Evolutionary conservation across 306 rosid genomes (phyloP), one percentile per base, ranked within the genome.

Genomic region (Malus orientalis): DNA sequence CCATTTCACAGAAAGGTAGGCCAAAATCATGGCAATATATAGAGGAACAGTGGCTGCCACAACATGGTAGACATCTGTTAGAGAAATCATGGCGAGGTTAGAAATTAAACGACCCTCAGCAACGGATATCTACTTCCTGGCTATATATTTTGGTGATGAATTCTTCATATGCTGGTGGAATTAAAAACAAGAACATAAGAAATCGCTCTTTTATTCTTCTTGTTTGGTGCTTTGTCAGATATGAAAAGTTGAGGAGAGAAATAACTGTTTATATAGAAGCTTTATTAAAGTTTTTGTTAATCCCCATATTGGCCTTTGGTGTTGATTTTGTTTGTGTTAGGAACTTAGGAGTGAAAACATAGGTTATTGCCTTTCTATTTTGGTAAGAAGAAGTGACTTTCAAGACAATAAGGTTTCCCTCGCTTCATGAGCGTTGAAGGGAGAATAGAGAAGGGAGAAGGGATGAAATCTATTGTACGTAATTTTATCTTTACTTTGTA

Each of bases 1-100:
- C 97, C 97, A 92, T 82, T 86, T 90, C 29, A 95, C 96, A 13
- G 97, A 95, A 70, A 88, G 71, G 79, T 86, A 95, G 51, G 99
- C 99, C 76, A 95, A 79, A 16, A 88, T 73, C 97, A 95, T 90
- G 75, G 97, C 89, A 9, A 89, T 90, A 67, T 92, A 95, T 69
- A 95, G 71, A 64, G 99, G 97, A 58, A 92, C 88, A 60, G 96
- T 95, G 76, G 99, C 96, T 79, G 86, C 79, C 42, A 92, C 86
- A 29, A 95, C 96, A 84, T 91, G 93, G 64, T 89, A 91, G 42
- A 85, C 91, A 84, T 95, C 97, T 11, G 66, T 60, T 64, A 81
- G 70, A 71, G 97, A 87, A 84, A 92, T 88, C 99, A 95, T 92
- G 89, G 66, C 84, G 67, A 70, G 45, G 12, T 23, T 47, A 42